Percentiles rank a stretch among this genome's conserved stretches.
Conservation (phyloP, 2,329 filamentous ascomycete genomes). For the Aspergillus melleus region DNA sequence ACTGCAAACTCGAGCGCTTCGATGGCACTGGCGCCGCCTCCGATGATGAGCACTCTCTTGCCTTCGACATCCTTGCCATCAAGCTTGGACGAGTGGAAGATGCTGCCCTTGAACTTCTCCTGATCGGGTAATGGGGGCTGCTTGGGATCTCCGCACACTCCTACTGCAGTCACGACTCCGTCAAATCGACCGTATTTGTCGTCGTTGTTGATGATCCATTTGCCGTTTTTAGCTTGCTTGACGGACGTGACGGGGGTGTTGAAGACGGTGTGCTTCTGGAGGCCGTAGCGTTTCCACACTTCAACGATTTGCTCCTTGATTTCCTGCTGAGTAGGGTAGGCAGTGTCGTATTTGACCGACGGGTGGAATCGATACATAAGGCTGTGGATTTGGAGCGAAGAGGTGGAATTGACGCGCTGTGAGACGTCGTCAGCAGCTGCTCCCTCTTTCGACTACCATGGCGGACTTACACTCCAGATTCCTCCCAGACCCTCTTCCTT, state of each 20-base stretch:
- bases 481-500: constrained; percentile 67
- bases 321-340: constrained; percentile 76
- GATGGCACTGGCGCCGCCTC: constrained; percentile 77
- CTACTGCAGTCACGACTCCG: constrained; percentile 74
- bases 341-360: constrained; percentile 69
- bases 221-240: constrained; percentile 65
- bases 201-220: constrained; percentile 78
- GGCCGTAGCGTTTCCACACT: constrained; percentile 73
- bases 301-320: constrained; percentile 71
- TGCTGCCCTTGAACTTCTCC: constrained; percentile 68
- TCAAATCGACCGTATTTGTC: constrained; percentile 72
- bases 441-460: not conserved
- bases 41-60: constrained; percentile 72
- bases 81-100: constrained; percentile 74
- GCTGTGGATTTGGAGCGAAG: constrained; percentile 78
- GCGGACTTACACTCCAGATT: constrained; percentile 69
- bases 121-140: constrained; percentile 70
- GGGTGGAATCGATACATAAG: constrained; percentile 89
- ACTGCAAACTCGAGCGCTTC: constrained; percentile 80
- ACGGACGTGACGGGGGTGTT: constrained; percentile 68
- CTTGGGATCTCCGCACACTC: constrained; percentile 77
- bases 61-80: constrained; percentile 71
- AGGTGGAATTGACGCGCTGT: constrained; percentile 77
- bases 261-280: constrained; percentile 71
- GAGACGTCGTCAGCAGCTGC: not conserved